phyloP scores from a whole-genome alignment of 2,329 filamentous ascomycete genomes.

The Parastagonospora nodorum region DNA sequence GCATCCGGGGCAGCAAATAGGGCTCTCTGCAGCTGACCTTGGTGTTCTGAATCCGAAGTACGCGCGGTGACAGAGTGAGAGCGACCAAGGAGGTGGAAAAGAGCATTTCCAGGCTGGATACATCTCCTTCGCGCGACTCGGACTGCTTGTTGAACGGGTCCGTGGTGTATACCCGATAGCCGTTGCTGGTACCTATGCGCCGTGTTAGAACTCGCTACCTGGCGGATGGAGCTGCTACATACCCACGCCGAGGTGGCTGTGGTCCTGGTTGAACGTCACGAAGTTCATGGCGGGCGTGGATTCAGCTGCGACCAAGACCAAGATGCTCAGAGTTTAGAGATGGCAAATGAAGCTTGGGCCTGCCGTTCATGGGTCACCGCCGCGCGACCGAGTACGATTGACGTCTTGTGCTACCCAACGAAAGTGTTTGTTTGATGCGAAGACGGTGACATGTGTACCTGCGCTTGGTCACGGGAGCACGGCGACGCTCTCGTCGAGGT shows the following conservation, averaged over 20 bases:
- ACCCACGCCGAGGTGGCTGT: constrained; percentile 96
- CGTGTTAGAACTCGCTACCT: constrained; percentile 8
- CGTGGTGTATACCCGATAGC: constrained; percentile 95
- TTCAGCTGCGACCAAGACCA: constrained; percentile 3
- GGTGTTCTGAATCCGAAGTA: constrained; percentile 95
- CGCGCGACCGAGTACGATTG: too few relatives aligned
- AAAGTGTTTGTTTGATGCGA: constrained; percentile 2
- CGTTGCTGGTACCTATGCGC: constrained; percentile 78
- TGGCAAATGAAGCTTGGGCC: constrained; percentile 28
- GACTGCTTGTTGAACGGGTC: constrained; percentile 96
- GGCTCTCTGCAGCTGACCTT: constrained; percentile 65
- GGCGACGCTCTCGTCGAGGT: too few relatives aligned
- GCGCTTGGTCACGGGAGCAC: background rate
- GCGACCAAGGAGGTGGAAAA: constrained; percentile 98
- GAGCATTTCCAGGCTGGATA: constrained; percentile 96
- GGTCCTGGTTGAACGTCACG: constrained; percentile 99
- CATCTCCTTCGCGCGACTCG: constrained; percentile 91
- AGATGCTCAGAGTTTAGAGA: constrained; percentile 9
- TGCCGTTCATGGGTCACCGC: constrained; percentile 9
- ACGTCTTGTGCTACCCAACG: background rate
- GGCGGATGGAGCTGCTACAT: constrained; percentile 42
- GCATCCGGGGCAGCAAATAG: constrained; percentile 1
- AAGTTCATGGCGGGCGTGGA: constrained; percentile 74
- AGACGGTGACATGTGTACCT: constrained; percentile 8
- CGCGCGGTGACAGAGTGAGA: constrained; percentile 86